Conservation (phyloP, 768 basidiomycete genomes). For the Dictyophora rubrovolvata region DNA sequence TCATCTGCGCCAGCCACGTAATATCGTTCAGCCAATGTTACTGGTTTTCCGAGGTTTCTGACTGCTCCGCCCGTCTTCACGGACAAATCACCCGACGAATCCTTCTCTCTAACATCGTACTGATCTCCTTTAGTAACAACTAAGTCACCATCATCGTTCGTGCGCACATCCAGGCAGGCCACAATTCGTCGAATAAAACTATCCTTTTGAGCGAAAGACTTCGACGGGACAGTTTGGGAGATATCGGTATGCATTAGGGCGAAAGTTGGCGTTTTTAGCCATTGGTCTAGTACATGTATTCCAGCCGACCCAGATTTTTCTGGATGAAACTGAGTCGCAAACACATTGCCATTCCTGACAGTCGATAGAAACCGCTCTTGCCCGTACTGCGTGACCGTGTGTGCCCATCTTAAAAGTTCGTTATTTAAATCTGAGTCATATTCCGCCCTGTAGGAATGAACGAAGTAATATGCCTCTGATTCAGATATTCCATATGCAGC, state of each 20-base stretch:
- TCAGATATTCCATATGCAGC: slow-evolving; percentile 4
- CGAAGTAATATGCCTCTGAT: slow-evolving; percentile 80
- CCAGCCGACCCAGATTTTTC: slow-evolving; percentile 93
- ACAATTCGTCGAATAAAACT: slow-evolving; percentile 88
- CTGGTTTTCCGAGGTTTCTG: slow-evolving; percentile 95
- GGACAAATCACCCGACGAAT: slow-evolving; percentile 15
- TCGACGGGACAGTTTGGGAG: neutral
- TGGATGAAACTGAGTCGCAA: slow-evolving; percentile 94
- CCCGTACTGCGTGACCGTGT: slow-evolving; percentile 91
- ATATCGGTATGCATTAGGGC: neutral
- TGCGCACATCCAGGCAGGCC: slow-evolving; percentile 94
- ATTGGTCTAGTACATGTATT: slow-evolving; percentile 64
- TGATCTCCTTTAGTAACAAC: slow-evolving; percentile 99
- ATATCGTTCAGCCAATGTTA: slow-evolving; percentile 81
- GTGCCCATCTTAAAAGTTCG: slow-evolving; percentile 61
- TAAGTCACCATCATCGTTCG: slow-evolving; percentile 92
- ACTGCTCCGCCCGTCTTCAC: slow-evolving; percentile 61
- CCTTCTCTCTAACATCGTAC: slow-evolving; percentile 92
- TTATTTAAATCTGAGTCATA: slow-evolving; percentile 50
- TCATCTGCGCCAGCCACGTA: slow-evolving; percentile 89
- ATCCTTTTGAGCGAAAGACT: slow-evolving; percentile 26
- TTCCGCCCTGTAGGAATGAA: slow-evolving; percentile 86
- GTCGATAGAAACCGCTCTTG: slow-evolving; percentile 81
- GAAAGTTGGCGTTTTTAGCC: slow-evolving; percentile 40
- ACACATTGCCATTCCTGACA: slow-evolving; percentile 75